Conservation (phyloP, 345 rosid genomes). For the Acer yangbiense region DNA sequence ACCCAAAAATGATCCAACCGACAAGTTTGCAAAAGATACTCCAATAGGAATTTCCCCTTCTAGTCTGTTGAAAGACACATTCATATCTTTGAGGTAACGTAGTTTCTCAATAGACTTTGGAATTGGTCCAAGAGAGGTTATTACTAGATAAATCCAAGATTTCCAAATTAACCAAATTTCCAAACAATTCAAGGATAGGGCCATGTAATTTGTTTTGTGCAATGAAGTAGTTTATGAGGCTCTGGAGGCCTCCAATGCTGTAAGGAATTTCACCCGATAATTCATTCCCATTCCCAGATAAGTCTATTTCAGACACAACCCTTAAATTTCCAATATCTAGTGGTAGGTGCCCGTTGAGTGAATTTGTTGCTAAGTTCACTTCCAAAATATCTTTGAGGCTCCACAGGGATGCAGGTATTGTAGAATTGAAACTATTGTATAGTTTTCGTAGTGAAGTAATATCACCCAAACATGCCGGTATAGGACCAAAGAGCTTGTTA, state of each 20-base stretch:
- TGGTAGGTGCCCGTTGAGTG: neutral
- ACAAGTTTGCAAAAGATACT: conserved; percentile 19
- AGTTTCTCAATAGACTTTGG: conserved; percentile 22
- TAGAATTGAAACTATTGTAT: neutral
- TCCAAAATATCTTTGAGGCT: neutral
- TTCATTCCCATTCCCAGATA: too few species aligned
- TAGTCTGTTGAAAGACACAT: conserved; percentile 22
- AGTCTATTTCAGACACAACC: too few species aligned
- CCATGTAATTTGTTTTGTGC: too few species aligned
- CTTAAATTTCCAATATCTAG: too few species aligned
- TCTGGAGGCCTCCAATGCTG: too few species aligned
- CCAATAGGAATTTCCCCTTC: conserved; percentile 26
- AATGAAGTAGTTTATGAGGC: too few species aligned
- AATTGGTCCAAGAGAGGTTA: conserved; percentile 6
- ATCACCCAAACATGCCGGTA: conserved; percentile 3
- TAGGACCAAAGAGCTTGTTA: conserved; percentile 5
- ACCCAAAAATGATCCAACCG: conserved; percentile 6
- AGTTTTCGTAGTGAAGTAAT: neutral
- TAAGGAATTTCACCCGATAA: too few species aligned
- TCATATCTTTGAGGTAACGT: neutral
- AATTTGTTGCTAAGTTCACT: conserved; percentile 2
- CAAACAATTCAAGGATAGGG: conserved; percentile 15
- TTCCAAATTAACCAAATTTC: neutral
- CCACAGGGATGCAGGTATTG: neutral
- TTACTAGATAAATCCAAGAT: conserved; percentile 21